phyloP scores from a whole-genome alignment of 2,329 filamentous ascomycete genomes.

The Nectriaceae sp. region DNA sequence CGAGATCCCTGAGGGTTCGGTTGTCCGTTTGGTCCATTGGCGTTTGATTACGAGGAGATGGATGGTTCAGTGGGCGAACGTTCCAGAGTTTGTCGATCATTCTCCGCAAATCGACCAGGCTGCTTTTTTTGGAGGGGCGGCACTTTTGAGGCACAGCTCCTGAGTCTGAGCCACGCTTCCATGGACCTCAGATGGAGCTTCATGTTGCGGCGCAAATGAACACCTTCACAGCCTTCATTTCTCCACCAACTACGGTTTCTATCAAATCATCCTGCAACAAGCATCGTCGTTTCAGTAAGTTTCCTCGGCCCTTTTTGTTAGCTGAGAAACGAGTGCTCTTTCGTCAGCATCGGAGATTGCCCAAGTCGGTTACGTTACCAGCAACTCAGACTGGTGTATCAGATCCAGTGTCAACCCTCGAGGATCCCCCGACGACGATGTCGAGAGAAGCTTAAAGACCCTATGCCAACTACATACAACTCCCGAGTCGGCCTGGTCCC shows the following conservation, averaged over 20 bases:
- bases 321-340: too few species aligned
- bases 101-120: slow-evolving; percentile 16
- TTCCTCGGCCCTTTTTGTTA: too few species aligned
- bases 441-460: too few species aligned
- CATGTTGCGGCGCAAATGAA: not conserved
- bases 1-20: slow-evolving; percentile 19
- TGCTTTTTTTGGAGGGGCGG: slow-evolving; percentile 1
- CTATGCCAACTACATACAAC: too few species aligned
- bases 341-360: not conserved
- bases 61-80: slow-evolving; percentile 9
- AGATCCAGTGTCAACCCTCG: not conserved
- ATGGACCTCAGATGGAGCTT: not conserved
- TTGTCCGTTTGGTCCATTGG: slow-evolving; percentile 17
- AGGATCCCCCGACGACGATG: not conserved
- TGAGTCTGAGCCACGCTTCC: not conserved
- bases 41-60: slow-evolving; percentile 8
- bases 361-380: too few species aligned
- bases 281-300: not conserved
- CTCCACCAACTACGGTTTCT: not conserved
- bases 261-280: not conserved
- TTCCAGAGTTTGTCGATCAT: slow-evolving; percentile 17
- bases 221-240: not conserved
- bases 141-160: slow-evolving; percentile 2
- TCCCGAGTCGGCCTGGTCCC: too few species aligned
- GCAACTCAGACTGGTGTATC: too few species aligned